Evolutionary conservation across 2,329 filamentous ascomycete species (phyloP).

Genomic region (Bipolaris zeicola): DNA sequence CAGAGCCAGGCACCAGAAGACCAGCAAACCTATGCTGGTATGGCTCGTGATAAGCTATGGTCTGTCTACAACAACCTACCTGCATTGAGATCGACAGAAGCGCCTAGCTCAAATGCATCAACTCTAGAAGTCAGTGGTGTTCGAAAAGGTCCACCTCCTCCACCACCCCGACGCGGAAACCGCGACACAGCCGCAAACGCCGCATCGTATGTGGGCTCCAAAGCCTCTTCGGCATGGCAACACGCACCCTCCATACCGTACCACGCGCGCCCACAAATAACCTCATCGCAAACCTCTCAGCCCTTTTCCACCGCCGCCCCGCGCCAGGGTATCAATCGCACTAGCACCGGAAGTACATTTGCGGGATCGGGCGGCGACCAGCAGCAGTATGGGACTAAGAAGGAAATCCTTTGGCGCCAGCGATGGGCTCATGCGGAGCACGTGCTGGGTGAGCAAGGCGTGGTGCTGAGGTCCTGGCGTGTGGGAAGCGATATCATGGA

Average conservation of each 20-base stretch:
- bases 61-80: conserved; percentile 50
- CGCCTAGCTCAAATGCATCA: conserved; percentile 13
- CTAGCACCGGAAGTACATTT: conserved; percentile 33
- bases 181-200: conserved; percentile 47
- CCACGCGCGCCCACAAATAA: conserved; percentile 29
- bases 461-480: conserved; percentile 74
- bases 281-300: conserved; percentile 25
- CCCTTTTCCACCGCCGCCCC: conserved; percentile 34
- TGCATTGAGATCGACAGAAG: conserved; percentile 36
- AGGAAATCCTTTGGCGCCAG: conserved; percentile 73
- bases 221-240: conserved; percentile 45
- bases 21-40: conserved; percentile 43
- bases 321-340: conserved; percentile 31
- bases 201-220: conserved; percentile 46
- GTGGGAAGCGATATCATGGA: conserved; percentile 71
- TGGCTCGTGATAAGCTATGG: conserved; percentile 48
- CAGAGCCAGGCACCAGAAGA: conserved; percentile 21
- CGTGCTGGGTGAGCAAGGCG: conserved; percentile 67
- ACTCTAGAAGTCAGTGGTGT: conserved; percentile 16
- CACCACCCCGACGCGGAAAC: conserved; percentile 46
- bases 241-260: conserved; percentile 40
- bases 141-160: conserved; percentile 39
- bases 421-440: conserved; percentile 69
- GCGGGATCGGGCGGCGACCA: conserved; percentile 25
- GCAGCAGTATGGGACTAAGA: conserved; percentile 61